Percentiles rank a stretch among this genome's conserved stretches.
Evolutionary conservation across 1,284 basidiomycete genomes (phyloP).

Genomic region (Ganoderma boninense): DNA sequence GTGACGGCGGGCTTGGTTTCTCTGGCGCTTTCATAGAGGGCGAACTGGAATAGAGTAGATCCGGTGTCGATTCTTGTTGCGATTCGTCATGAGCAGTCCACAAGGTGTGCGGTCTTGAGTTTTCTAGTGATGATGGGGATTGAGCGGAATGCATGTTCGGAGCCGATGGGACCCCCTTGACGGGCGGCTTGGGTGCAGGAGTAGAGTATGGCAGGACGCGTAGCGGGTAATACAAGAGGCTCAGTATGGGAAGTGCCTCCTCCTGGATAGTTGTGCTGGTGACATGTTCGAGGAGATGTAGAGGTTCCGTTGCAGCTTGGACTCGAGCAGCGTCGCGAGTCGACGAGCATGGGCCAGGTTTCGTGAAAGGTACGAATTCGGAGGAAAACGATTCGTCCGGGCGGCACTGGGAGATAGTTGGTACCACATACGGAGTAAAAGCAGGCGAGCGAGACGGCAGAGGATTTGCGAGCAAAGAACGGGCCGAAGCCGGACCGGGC

Average conservation of each 20-base stretch:
- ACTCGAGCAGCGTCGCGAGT: neutral
- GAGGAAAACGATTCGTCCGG: neutral
- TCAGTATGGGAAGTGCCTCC: neutral
- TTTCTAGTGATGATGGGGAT: neutral
- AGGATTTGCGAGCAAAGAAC: neutral
- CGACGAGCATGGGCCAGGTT: neutral
- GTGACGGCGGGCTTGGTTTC: neutral
- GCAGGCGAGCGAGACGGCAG: neutral
- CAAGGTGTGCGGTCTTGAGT: neutral
- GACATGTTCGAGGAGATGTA: neutral
- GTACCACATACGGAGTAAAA: neutral
- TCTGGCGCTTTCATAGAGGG: constrained; percentile 38
- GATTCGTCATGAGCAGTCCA: constrained; percentile 44
- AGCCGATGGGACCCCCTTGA: neutral
- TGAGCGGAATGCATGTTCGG: neutral
- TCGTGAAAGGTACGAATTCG: neutral
- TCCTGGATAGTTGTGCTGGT: neutral
- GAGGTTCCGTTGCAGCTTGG: neutral
- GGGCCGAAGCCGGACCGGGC: constrained; percentile 9
- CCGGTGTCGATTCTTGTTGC: constrained; percentile 49
- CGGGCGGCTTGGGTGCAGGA: constrained; percentile 26
- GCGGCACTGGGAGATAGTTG: neutral
- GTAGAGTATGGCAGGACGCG: constrained; percentile 27
- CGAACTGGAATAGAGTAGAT: constrained; percentile 44
- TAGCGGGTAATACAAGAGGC: neutral